These are phyloP conservation scores for Candida mattraensis DNA, from an alignment of 805 yeast genomes.

Conservation along the genomic window DNA sequence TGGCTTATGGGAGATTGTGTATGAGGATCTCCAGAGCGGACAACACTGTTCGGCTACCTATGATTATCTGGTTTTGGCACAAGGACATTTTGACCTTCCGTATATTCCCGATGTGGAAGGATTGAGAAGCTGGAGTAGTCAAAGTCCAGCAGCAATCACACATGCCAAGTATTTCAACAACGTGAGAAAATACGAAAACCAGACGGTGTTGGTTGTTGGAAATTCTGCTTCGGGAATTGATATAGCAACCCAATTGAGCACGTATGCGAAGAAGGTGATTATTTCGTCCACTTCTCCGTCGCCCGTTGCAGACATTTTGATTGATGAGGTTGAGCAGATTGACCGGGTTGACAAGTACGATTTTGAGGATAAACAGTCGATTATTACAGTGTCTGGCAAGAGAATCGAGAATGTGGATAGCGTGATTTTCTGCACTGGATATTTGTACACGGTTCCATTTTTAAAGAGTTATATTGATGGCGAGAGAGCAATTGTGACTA, in stretches of 20 bases:
- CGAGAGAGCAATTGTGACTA: slow-evolving; percentile 26
- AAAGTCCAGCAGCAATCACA: slow-evolving; percentile 34
- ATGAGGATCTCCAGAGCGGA: slow-evolving; percentile 5
- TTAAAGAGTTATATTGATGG: slow-evolving; percentile 38
- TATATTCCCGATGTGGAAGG: slow-evolving; percentile 45
- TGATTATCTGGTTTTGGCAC: slow-evolving; percentile 42
- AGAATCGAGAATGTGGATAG: slow-evolving; percentile 48
- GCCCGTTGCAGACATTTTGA: slow-evolving; percentile 29
- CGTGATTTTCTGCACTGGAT: slow-evolving; percentile 75
- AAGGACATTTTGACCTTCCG: slow-evolving; percentile 50
- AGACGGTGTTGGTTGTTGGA: slow-evolving; percentile 37
- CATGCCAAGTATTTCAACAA: slow-evolving; percentile 47
- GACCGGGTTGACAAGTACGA: slow-evolving; percentile 29
- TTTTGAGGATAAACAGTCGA: slow-evolving; percentile 30
- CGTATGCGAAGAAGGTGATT: slow-evolving; percentile 29
- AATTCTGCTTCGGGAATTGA: slow-evolving; percentile 77
- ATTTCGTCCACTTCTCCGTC: slow-evolving; percentile 33
- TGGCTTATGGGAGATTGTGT: slow-evolving; percentile 29
- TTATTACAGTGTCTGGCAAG: slow-evolving; percentile 50
- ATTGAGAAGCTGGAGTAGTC: slow-evolving; percentile 34
- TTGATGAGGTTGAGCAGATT: slow-evolving; percentile 26
- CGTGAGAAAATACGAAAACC: slow-evolving; percentile 33
- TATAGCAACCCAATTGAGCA: slow-evolving; percentile 34
- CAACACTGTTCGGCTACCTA: slow-evolving; percentile 12
- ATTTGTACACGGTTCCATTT: slow-evolving; percentile 64